These are phyloP conservation scores for Fusarium sp. DNA, from an alignment of 2,329 filamentous ascomycete species.

Conservation along the genomic window DNA sequence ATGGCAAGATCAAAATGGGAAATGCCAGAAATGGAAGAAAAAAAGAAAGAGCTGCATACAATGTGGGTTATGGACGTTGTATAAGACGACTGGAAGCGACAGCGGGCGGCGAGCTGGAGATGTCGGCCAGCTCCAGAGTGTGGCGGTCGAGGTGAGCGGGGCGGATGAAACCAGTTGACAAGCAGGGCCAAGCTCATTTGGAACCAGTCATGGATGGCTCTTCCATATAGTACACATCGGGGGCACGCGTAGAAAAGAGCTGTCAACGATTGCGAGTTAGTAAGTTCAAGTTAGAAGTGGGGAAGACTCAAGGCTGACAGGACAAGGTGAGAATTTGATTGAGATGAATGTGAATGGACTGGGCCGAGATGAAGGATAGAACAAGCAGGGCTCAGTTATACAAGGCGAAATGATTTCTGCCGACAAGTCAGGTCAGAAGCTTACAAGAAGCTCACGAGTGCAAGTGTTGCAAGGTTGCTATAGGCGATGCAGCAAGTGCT, in stretches of 20 bases:
- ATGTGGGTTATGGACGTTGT: conserved; percentile 41
- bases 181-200: conserved; percentile 59
- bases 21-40: conserved; percentile 18
- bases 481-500: conserved; percentile 5
- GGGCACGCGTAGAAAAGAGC: conserved; percentile 45
- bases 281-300: conserved; percentile 23
- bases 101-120: conserved; percentile 54
- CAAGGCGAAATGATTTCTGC: conserved; percentile 17
- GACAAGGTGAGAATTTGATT: conserved; percentile 13
- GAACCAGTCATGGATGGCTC: conserved; percentile 52
- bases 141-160: conserved; percentile 55
- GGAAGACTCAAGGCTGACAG: conserved; percentile 28
- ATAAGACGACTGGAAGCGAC: conserved; percentile 38
- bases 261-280: conserved; percentile 48
- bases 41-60: conserved; percentile 38
- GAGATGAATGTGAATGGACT: conserved; percentile 4
- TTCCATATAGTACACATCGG: conserved; percentile 48
- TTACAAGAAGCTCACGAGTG: neutral
- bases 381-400: conserved; percentile 1
- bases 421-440: conserved; percentile 9
- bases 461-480: conserved; percentile 18
- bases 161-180: conserved; percentile 56
- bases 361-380: conserved; percentile 25
- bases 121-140: conserved; percentile 59
- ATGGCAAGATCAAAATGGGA: neutral